Base-by-base conservation (phyloP, 1,284 basidiomycete genomes). In the Cryptococcus sp. region DNA sequence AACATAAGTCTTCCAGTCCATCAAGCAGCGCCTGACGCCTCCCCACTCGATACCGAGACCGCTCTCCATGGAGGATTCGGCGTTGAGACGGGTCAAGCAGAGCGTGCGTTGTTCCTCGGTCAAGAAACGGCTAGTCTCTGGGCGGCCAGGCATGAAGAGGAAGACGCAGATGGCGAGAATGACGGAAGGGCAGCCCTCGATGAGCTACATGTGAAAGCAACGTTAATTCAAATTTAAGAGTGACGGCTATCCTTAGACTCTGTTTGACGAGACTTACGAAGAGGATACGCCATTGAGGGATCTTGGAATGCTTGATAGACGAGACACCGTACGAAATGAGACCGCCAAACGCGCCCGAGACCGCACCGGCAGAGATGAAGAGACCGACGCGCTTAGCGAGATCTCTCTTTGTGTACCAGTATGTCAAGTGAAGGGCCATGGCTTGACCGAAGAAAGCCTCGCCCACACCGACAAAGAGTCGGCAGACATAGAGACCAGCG, bases 51-150 rank as follows among this genome's bases (percentile, higher is more conserved):
- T 75, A 7, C 78, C 78, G 3, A 56, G 50, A 7, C 61, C 45
- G 5, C 46, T 73, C 66, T 93, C 90, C 3, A 83, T 84, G 54
- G 83, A 83, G 5, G 83, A 83, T 22, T 86, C 84, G 52, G 86
- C 81, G 67, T 89, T 91, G 80, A 89, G 85, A 50, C 91, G 83
- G 19, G 85, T 85, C 26, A 91, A 66, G 3, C 88, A 88, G 37
- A 93, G 78, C 49, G 83, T 83, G 11, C 90, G 84, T 73, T 94
- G 87, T 13, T 84, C 80, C 61, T 88, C 87, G 44, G 80, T 87
- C 45, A 93, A 77, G 70, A 86, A 89, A 0, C 74, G 76, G 0
- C 88, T 87, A 13, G 84, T 86, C 70, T 93, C 89, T 0, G 91
- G 91, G 37, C 90, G 81, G 51, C 86, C 82, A 0, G 91, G 91